These are phyloP conservation scores for Brassica nigra DNA, from an alignment of 345 rosid genomes.

Conservation along the genomic window DNA sequence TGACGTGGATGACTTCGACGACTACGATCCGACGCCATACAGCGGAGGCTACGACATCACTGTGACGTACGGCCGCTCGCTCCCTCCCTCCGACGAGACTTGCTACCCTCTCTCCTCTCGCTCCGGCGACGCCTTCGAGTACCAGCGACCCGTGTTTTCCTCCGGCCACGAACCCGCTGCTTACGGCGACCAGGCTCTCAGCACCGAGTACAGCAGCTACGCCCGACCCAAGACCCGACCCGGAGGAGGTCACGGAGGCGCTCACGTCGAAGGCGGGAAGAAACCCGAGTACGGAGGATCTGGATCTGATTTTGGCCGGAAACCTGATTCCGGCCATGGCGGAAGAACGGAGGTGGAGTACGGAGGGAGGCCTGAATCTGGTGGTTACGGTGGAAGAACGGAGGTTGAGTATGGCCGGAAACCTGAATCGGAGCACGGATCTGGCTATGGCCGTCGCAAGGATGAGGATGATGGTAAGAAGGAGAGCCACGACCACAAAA, in stretches of 20 bases:
- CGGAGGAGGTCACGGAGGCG: conserved; percentile 47
- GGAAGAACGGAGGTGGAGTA: conserved; percentile 39
- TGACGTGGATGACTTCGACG: conserved; percentile 67
- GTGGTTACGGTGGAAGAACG: conserved; percentile 35
- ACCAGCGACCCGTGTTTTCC: conserved; percentile 63
- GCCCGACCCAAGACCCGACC: conserved; percentile 60
- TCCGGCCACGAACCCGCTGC: conserved; percentile 60
- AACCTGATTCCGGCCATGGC: conserved; percentile 34
- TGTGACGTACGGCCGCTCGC: conserved; percentile 73
- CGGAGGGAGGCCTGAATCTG: conserved; percentile 39
- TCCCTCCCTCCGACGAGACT: conserved; percentile 63
- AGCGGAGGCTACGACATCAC: conserved; percentile 84
- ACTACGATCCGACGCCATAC: conserved; percentile 80
- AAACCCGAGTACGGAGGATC: conserved; percentile 27
- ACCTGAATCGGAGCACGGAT: conserved; percentile 42
- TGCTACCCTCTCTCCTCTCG: conserved; percentile 61
- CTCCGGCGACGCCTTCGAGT: conserved; percentile 58
- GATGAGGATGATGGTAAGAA: conserved; percentile 38
- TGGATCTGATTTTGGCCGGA: conserved; percentile 34
- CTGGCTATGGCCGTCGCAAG: conserved; percentile 48
- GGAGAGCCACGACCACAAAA: conserved; percentile 60
- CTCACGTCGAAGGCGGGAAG: conserved; percentile 33
- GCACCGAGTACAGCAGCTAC: conserved; percentile 77
- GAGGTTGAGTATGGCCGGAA: conserved; percentile 46
- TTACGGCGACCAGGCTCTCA: conserved; percentile 62